Conservation (phyloP, 2,329 filamentous ascomycete species). For the Calonectria leucothoes region DNA sequence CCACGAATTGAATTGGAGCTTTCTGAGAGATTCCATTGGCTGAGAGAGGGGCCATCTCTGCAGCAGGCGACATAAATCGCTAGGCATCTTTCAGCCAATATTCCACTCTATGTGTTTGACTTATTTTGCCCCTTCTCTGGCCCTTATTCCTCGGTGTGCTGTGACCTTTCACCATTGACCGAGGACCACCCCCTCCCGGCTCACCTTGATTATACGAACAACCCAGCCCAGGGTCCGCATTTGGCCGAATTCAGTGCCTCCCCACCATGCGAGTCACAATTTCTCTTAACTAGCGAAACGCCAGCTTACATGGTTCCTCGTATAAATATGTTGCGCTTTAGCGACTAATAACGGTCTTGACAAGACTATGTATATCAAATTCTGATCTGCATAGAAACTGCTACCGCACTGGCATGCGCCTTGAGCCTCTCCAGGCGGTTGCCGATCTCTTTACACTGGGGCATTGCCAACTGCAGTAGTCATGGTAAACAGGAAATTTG, state of each 20-base stretch:
- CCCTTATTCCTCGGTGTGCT: not conserved
- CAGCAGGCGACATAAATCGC: not conserved
- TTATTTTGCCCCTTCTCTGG: not conserved
- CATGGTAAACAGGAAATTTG: not conserved
- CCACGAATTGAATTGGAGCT: not conserved
- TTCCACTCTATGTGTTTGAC: too few relatives aligned
- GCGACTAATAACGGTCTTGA: not conserved
- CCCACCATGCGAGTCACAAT: slow-evolving; percentile 10
- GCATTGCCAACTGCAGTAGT: not conserved
- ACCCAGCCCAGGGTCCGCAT: not conserved
- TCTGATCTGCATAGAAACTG: too few relatives aligned
- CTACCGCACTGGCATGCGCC: too few relatives aligned
- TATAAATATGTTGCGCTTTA: not conserved
- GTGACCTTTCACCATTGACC: not conserved
- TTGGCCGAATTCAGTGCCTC: slow-evolving; percentile 1
- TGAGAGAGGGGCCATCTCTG: too few relatives aligned
- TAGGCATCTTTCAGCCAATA: not conserved
- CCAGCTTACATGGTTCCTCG: not conserved
- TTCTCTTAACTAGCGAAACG: not conserved
- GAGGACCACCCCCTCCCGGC: slow-evolving; percentile 12
- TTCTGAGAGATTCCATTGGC: slow-evolving; percentile 29
- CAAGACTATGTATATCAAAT: not conserved
- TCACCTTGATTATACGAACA: slow-evolving; percentile 14
- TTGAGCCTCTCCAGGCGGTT: too few relatives aligned
- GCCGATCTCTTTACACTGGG: too few relatives aligned